phyloP scores from a whole-genome alignment of 139 green algal species.

The Asterochloris sp. region DNA sequence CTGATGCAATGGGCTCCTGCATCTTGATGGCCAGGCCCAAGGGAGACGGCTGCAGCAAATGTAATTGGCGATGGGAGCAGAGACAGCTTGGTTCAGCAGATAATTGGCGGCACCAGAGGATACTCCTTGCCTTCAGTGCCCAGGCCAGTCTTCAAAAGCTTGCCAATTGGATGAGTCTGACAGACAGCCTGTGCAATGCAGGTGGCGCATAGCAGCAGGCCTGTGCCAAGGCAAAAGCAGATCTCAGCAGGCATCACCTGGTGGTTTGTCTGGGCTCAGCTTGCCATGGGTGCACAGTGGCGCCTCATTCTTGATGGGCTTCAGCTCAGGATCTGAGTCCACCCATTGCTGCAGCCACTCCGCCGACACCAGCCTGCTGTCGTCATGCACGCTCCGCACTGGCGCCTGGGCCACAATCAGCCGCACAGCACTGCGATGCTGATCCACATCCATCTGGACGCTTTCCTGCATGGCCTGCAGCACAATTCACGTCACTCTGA shows the following conservation, averaged over 20 bases:
- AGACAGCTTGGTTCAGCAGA: too few species aligned
- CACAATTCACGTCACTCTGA: background rate
- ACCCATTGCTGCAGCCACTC: slow-evolving; percentile 46
- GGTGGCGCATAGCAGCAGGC: background rate
- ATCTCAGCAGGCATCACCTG: background rate
- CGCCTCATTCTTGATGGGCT: slow-evolving; percentile 41
- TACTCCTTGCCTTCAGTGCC: too few species aligned
- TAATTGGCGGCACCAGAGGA: too few species aligned
- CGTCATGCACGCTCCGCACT: background rate
- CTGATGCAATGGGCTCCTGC: too few species aligned
- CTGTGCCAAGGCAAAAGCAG: background rate
- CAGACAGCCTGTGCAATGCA: too few species aligned
- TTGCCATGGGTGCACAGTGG: slow-evolving; percentile 54
- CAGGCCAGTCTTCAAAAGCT: too few species aligned
- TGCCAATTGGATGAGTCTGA: too few species aligned
- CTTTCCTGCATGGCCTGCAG: slow-evolving; percentile 5
- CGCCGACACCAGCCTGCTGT: slow-evolving; percentile 28
- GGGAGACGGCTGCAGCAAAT: too few species aligned
- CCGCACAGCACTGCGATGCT: slow-evolving; percentile 15
- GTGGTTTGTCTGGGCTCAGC: slow-evolving; percentile 46
- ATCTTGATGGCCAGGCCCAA: too few species aligned
- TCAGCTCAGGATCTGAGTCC: slow-evolving; percentile 14
- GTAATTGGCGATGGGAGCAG: too few species aligned
- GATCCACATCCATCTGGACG: background rate
- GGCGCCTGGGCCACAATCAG: slow-evolving; percentile 30